Evolutionary conservation across 2,329 filamentous ascomycete genomes (phyloP).

Genomic region (Neocatenulostroma microsporum): DNA sequence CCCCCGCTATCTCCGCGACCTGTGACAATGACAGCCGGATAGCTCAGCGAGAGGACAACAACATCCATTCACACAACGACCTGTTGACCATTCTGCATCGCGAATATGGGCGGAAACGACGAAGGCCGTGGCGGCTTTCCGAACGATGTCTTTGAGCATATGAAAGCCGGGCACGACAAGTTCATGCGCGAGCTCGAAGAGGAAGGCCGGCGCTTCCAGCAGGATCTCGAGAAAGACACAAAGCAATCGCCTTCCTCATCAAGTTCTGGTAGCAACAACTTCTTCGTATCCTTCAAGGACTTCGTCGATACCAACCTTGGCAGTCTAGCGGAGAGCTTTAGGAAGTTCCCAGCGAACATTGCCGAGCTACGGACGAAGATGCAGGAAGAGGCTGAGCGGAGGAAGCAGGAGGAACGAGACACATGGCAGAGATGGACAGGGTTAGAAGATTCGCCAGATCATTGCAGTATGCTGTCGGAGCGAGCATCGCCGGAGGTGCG

Average conservation of each 20-base stretch:
- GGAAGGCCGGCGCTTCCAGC: slow-evolving; percentile 5
- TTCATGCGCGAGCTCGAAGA: slow-evolving; percentile 9
- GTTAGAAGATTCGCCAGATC: slow-evolving; percentile 16
- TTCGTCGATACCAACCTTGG: slow-evolving; percentile 53
- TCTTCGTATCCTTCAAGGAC: slow-evolving; percentile 54
- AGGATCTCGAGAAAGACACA: neutral
- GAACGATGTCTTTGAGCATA: slow-evolving; percentile 7
- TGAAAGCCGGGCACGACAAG: slow-evolving; percentile 11
- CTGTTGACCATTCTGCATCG: no score
- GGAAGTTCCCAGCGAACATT: slow-evolving; percentile 43
- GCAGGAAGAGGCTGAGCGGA: slow-evolving; percentile 16
- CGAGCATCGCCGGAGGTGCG: slow-evolving; percentile 12
- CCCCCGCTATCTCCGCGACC: slow-evolving; percentile 2
- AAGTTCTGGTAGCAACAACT: slow-evolving; percentile 35
- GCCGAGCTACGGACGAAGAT: slow-evolving; percentile 25
- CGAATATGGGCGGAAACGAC: slow-evolving; percentile 5
- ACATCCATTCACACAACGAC: no score
- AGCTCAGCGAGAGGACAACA: neutral
- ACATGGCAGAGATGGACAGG: slow-evolving; percentile 23
- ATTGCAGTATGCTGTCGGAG: slow-evolving; percentile 12
- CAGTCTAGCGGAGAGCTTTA: slow-evolving; percentile 38
- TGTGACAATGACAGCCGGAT: neutral
- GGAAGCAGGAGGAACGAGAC: slow-evolving; percentile 18
- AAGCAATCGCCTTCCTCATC: slow-evolving; percentile 15
- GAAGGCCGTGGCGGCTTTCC: slow-evolving; percentile 7